A percentile compares a stretch with the other conserved stretches of the same genome.
Evolutionary conservation across 129 eudicot species (phyloP).

Genomic region (Logfia minima): DNA sequence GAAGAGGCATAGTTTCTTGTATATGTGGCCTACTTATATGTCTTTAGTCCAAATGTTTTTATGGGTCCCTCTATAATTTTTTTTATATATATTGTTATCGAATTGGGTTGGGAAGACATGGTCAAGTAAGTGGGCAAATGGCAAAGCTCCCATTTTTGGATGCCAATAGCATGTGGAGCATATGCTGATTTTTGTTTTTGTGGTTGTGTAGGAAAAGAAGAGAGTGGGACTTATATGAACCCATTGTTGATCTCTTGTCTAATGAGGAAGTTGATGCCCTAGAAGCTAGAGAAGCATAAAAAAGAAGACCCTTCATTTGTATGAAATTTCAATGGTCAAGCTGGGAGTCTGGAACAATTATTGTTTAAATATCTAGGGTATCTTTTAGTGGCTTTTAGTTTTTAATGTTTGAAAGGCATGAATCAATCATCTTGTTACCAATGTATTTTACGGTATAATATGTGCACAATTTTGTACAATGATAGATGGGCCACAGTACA

Average conservation of each 20-base stretch:
- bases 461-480: too few species aligned
- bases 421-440: too few species aligned
- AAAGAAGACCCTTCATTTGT: too few species aligned
- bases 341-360: neutral
- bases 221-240: conserved; percentile 92
- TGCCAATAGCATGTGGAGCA: neutral
- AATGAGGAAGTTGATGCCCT: conserved; percentile 90
- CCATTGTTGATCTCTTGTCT: conserved; percentile 83
- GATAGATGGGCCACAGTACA: too few species aligned
- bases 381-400: neutral
- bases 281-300: conserved; percentile 69
- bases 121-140: too few species aligned
- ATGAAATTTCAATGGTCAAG: neutral
- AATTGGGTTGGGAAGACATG: too few species aligned
- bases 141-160: too few species aligned
- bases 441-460: too few species aligned
- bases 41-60: too few species aligned
- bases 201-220: conserved; percentile 69
- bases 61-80: too few species aligned
- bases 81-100: too few species aligned
- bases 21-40: neutral
- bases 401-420: too few species aligned
- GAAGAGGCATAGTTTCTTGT: neutral
- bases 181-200: neutral
- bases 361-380: neutral